These are phyloP conservation scores for Blastobotrys mokoenaii DNA, from an alignment of 805 yeast species.

Conservation along the genomic window DNA sequence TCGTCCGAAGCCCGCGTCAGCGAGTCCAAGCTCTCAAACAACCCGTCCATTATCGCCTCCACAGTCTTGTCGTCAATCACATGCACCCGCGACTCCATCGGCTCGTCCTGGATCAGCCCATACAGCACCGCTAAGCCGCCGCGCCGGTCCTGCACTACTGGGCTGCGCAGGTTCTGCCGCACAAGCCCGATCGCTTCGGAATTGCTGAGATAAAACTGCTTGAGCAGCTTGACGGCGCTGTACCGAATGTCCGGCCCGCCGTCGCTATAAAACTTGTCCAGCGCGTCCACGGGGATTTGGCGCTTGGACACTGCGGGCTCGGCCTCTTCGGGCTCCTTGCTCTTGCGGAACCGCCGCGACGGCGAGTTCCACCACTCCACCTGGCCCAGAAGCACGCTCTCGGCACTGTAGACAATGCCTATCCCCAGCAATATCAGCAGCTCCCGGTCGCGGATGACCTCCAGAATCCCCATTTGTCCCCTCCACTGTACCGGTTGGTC, in stretches of 20 bases:
- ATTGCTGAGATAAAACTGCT: constrained; percentile 2
- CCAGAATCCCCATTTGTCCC: too few relatives aligned
- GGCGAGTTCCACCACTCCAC: too few relatives aligned
- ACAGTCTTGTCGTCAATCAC: constrained; percentile 1
- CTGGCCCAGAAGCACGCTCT: too few relatives aligned
- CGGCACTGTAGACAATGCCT: too few relatives aligned
- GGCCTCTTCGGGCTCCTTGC: too few relatives aligned
- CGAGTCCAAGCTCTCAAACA: constrained; percentile 4
- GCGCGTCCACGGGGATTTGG: constrained; percentile 10
- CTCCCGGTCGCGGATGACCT: too few relatives aligned
- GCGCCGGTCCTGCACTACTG: neutral
- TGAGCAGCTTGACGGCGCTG: constrained; percentile 5
- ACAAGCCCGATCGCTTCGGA: constrained; percentile 7
- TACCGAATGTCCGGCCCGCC: constrained; percentile 9
- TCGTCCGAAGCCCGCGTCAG: neutral
- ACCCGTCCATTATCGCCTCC: constrained; percentile 1
- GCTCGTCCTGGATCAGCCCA: constrained; percentile 3
- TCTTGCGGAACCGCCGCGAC: too few relatives aligned
- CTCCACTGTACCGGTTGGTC: too few relatives aligned
- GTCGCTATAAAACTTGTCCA: constrained; percentile 11
- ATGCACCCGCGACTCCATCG: neutral
- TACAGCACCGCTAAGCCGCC: constrained; percentile 4
- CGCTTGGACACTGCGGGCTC: too few relatives aligned
- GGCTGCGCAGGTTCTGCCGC: constrained; percentile 1
- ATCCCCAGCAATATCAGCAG: too few relatives aligned